Base-by-base conservation (phyloP, 129 eudicot species). In the Centrapalus pauciflorus region DNA sequence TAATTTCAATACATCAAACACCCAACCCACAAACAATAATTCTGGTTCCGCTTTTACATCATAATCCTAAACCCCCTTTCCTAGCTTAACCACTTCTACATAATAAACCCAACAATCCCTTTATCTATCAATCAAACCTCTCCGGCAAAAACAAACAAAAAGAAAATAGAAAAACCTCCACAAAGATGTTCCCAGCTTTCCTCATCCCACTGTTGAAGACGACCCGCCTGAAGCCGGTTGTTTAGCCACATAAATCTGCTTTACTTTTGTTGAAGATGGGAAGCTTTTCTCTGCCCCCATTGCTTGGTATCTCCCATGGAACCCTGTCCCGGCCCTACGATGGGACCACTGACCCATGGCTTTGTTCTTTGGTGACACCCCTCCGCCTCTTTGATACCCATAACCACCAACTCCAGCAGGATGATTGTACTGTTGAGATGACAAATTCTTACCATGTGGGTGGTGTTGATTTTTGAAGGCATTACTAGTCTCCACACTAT, bases 191-290 rank as follows among this genome's bases (percentile, higher is more conserved):
- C 25, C 38, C 38, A 34, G 28, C 2, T 17, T 32, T 48, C 0
- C 27, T 84, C 82, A 77, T 35, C 76, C 80, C 0, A 32, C 50
- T 12, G 80, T 54, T 14, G 84, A 72, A 55, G 82, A 65, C 32
- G 82, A 63, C 67, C 86, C 95, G 11, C 78, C 75, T 26, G 74
- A 40, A 55, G 80, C 78, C 5, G 79, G 74, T 80, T 93, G 99
- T 74, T 93, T 93, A 0, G 95, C 95, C 25, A 93, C 99, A 70
- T 93, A 93, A 24, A 93, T 80, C 69, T 93, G 99, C 73, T 87
- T 93, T 69, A 93, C 75, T 77, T 82, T 94, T 30, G 88, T 82
- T 26, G 88, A 29, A 37, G 76, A 51, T 1, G 89, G 81, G 13
- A 74, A 82, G 45, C 57, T 50, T 69, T 81, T 87, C 0, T 85